phyloP scores from a whole-genome alignment of 2,329 filamentous ascomycete species.

The Beauveria sp. region DNA sequence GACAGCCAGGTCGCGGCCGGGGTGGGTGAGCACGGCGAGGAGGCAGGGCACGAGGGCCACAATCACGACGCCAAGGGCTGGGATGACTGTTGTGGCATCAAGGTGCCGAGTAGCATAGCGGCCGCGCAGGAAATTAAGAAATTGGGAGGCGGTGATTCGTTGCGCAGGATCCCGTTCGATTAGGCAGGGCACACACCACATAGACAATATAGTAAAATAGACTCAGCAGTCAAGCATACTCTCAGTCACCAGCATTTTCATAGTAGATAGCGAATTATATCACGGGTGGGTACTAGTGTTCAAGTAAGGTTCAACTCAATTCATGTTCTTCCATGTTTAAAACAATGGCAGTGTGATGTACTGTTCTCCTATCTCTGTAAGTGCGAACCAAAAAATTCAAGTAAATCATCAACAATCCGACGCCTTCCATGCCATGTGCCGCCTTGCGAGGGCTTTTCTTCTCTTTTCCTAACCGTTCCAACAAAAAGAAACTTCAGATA shows the following conservation, averaged over 20 bases:
- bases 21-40: conserved; percentile 43
- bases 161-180: conserved; percentile 77
- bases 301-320: background rate
- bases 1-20: conserved; percentile 42
- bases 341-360: conserved; percentile 3
- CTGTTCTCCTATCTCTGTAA: conserved; percentile 9
- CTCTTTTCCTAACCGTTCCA: background rate
- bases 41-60: conserved; percentile 55
- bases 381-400: conserved; percentile 1
- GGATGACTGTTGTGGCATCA: conserved; percentile 97
- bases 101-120: conserved; percentile 88
- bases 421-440: background rate
- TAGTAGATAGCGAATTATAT: background rate
- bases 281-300: background rate
- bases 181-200: conserved; percentile 32
- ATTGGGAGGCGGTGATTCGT: conserved; percentile 47
- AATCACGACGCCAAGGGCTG: conserved; percentile 61
- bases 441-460: background rate
- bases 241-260: background rate
- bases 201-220: background rate
- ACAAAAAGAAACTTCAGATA: background rate
- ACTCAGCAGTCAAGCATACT: background rate
- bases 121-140: conserved; percentile 87
- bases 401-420: conserved; percentile 8
- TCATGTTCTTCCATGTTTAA: conserved; percentile 5